Evolutionary conservation across 2,329 filamentous ascomycete genomes (phyloP).

Genomic region (Fusarium keratoplasticum): DNA sequence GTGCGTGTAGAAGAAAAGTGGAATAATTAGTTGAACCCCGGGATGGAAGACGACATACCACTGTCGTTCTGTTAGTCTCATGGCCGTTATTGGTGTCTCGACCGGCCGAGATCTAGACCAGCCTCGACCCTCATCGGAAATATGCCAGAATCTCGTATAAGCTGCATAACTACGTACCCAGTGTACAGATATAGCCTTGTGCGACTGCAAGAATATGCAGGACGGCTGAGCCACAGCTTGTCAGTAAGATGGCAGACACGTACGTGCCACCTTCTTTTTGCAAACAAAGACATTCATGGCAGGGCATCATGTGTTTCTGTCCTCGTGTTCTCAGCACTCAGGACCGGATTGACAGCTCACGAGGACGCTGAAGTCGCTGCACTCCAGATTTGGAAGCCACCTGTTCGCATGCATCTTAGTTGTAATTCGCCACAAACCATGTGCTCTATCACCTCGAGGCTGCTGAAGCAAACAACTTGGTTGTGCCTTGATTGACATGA

Average conservation of each 20-base stretch:
- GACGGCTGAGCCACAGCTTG: conserved; percentile 17
- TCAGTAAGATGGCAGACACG: background rate
- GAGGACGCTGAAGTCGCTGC: conserved; percentile 12
- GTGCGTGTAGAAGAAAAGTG: background rate
- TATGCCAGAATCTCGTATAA: conserved; percentile 6
- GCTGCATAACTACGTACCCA: background rate
- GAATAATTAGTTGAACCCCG: background rate
- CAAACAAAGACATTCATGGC: background rate
- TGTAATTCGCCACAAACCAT: background rate
- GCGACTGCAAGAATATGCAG: background rate
- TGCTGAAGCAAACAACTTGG: background rate
- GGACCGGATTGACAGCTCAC: conserved; percentile 13
- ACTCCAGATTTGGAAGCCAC: conserved; percentile 10
- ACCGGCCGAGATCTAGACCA: background rate
- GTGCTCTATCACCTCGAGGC: conserved; percentile 3
- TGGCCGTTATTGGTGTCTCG: background rate
- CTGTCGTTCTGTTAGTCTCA: background rate
- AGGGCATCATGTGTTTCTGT: conserved; percentile 23
- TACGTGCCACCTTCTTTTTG: background rate
- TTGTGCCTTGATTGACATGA: background rate
- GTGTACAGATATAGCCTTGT: background rate
- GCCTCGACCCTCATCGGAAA: background rate
- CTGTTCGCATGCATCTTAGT: background rate
- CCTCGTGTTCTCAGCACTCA: conserved; percentile 16
- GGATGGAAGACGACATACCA: background rate